phyloP scores from a whole-genome alignment of 352 stramenopile genomes.

The Globisporangium acanthophoron region DNA sequence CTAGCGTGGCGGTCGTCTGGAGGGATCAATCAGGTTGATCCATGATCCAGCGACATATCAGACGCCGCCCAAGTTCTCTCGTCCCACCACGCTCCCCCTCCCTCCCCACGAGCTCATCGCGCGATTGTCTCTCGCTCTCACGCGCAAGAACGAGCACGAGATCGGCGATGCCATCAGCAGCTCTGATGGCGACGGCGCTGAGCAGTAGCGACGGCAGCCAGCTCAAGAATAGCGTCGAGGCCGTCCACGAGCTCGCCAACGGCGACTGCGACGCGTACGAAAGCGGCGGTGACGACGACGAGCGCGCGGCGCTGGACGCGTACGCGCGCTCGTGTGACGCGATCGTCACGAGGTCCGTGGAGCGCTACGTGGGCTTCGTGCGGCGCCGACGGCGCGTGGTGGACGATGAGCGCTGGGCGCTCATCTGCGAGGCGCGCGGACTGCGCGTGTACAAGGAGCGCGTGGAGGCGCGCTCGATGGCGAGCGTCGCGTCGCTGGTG shows the following conservation, averaged over 20 bases:
- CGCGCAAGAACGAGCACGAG: not conserved
- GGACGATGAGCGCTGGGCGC: conserved; percentile 29
- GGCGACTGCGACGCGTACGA: not conserved
- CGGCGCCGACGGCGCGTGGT: conserved; percentile 29
- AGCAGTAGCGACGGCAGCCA: not conserved
- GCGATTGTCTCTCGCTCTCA: not conserved
- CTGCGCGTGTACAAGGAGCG: conserved; percentile 54
- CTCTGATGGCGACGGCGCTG: not conserved
- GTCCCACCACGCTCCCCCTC: not conserved
- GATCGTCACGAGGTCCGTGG: conserved; percentile 48
- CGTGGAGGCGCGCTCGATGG: conserved; percentile 18
- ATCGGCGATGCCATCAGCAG: not conserved
- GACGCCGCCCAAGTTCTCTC: not conserved
- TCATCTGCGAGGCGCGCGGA: conserved; percentile 34
- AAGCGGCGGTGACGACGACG: not conserved
- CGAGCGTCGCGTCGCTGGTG: conserved; percentile 5
- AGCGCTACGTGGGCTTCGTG: conserved; percentile 43
- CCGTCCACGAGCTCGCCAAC: not conserved
- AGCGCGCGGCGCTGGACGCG: conserved; percentile 20
- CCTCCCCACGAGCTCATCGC: not conserved
- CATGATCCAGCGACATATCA: not conserved
- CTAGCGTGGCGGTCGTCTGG: too few species aligned
- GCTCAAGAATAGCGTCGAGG: not conserved
- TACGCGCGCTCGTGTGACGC: conserved; percentile 43
- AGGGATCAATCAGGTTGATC: not conserved